Conservation (phyloP, 108 stramenopile species). For the Pelagomonas calceolata region DNA sequence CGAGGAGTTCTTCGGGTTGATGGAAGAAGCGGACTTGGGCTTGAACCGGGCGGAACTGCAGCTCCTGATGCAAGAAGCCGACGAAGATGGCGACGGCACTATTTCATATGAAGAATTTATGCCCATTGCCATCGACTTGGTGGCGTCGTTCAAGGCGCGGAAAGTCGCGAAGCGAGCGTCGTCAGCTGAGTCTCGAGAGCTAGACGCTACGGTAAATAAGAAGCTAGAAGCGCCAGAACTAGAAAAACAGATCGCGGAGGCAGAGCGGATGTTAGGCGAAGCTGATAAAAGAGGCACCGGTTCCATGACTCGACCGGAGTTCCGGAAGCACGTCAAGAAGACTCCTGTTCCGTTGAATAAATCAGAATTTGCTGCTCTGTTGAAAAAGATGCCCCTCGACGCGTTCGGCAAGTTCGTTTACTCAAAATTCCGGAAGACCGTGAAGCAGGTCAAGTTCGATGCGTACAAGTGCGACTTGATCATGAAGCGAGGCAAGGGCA, state of each 20-base stretch:
- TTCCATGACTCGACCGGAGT: constrained; percentile 1
- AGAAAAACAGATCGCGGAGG: neutral
- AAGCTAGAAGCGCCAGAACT: neutral
- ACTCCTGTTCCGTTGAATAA: neutral
- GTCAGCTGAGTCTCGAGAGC: constrained; percentile 10
- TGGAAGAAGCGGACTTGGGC: constrained; percentile 34
- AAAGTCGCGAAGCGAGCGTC: constrained; percentile 14
- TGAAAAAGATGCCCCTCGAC: constrained; percentile 17
- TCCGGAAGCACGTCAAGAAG: constrained; percentile 5
- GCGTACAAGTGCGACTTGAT: constrained; percentile 29
- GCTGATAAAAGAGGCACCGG: neutral
- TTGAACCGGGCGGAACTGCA: constrained; percentile 26
- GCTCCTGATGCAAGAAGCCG: constrained; percentile 40
- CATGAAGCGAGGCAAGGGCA: constrained; percentile 26
- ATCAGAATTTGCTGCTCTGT: constrained; percentile 10
- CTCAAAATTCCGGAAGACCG: constrained; percentile 6
- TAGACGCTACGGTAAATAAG: constrained; percentile 19
- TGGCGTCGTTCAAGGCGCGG: constrained; percentile 28
- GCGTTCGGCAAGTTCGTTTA: constrained; percentile 29
- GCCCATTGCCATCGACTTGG: constrained; percentile 35
- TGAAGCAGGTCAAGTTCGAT: constrained; percentile 28
- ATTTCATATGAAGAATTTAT: constrained; percentile 39
- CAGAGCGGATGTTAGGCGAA: neutral
- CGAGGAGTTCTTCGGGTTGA: constrained; percentile 23
- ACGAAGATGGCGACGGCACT: constrained; percentile 37